Percentiles rank a stretch among this genome's conserved stretches.
Evolutionary conservation across 2,329 filamentous ascomycete genomes (phyloP).

Genomic region (Helicocarpus griseus): DNA sequence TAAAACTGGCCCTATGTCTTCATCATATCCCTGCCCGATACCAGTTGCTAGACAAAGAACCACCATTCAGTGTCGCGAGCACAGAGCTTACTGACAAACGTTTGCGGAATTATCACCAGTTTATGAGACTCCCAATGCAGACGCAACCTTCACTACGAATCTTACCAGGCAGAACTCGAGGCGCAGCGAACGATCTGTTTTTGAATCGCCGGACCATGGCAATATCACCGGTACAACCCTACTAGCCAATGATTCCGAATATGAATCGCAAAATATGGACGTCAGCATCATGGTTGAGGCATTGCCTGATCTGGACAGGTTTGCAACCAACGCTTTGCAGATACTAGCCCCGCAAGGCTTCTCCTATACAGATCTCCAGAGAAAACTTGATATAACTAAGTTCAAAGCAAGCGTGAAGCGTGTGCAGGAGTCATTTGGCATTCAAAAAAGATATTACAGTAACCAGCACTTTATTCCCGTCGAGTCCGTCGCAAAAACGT

Average conservation of each 20-base stretch:
- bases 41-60: background rate
- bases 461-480: constrained; percentile 9
- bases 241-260: constrained; percentile 6
- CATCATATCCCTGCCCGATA: background rate
- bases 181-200: constrained; percentile 6
- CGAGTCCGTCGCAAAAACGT: background rate
- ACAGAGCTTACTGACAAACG: background rate
- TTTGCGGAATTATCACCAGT: background rate
- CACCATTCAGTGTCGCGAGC: background rate
- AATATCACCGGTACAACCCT: constrained; percentile 11
- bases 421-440: constrained; percentile 6
- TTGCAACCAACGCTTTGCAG: constrained; percentile 7
- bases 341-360: constrained; percentile 4
- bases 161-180: constrained; percentile 3
- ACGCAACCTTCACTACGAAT: background rate
- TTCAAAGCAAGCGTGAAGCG: constrained; percentile 5
- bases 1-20: background rate
- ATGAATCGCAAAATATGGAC: constrained; percentile 7
- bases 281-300: constrained; percentile 9
- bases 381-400: constrained; percentile 2
- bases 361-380: constrained; percentile 8
- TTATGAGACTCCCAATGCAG: background rate
- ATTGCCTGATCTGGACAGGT: constrained; percentile 9
- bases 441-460: constrained; percentile 8
- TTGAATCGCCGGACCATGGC: constrained; percentile 9